phyloP scores from a whole-genome alignment of 148 eudicot species.

The Bassia scoparia region DNA sequence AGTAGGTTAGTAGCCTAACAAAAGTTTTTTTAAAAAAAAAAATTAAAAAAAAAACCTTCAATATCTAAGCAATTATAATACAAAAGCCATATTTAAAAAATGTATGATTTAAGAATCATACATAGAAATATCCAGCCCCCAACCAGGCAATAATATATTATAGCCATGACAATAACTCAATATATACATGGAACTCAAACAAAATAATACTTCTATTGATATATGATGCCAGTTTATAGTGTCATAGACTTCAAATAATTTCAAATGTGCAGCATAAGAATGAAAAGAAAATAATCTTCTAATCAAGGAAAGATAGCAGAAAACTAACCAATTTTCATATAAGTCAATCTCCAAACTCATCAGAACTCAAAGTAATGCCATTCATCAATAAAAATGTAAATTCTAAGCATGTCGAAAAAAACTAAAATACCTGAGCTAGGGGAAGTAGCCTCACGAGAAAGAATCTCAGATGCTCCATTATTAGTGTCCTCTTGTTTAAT shows the following conservation, averaged over 20 bases:
- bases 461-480: constrained; percentile 32
- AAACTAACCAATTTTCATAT: neutral
- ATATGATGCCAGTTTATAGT: neutral
- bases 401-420: neutral
- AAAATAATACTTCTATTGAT: neutral
- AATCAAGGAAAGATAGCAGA: neutral
- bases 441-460: constrained; percentile 53
- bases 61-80: too few relatives aligned
- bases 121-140: neutral
- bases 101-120: neutral
- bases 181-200: neutral
- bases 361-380: neutral
- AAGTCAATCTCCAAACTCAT: neutral
- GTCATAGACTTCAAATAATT: neutral
- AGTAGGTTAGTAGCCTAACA: too few relatives aligned
- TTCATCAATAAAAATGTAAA: neutral
- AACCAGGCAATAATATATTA: neutral
- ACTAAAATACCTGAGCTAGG: constrained; percentile 65
- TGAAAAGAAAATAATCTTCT: neutral
- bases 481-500: constrained; percentile 38
- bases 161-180: neutral
- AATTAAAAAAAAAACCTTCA: too few relatives aligned
- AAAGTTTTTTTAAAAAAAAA: too few relatives aligned
- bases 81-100: too few relatives aligned
- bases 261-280: neutral